A percentile compares a stretch with the other conserved stretches of the same genome.
Evolutionary conservation across 768 basidiomycete species (phyloP).

Genomic region (Suillus placidus): DNA sequence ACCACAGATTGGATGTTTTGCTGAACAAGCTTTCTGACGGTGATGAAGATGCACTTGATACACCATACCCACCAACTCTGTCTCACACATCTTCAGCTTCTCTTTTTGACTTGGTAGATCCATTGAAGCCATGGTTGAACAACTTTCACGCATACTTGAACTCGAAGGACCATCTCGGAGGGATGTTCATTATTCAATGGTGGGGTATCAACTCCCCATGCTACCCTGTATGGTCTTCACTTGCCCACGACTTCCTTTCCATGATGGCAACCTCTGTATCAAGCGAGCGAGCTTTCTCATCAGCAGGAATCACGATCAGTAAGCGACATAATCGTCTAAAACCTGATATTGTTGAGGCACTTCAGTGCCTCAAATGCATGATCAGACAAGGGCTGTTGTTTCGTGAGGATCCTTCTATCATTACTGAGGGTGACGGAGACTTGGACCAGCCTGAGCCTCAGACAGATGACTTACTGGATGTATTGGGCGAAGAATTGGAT

Average conservation of each 20-base stretch:
- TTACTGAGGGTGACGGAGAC: neutral
- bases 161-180: no score
- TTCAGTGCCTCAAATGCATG: neutral
- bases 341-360: neutral
- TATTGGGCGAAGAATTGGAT: neutral
- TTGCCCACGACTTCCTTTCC: neutral
- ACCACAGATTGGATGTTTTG: neutral
- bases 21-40: neutral
- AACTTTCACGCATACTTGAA: no score
- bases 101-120: neutral
- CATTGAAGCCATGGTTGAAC: neutral
- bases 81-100: neutral
- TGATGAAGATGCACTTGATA: neutral
- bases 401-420: neutral
- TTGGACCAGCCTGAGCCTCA: neutral
- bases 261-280: neutral
- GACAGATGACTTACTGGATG: neutral
- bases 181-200: neutral
- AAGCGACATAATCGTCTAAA: neutral
- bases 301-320: neutral
- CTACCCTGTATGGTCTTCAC: neutral
- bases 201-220: neutral
- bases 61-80: neutral
- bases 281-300: neutral
- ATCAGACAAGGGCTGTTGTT: neutral